Evolutionary conservation across 2,329 filamentous ascomycete species (phyloP).

Genomic region (Exophiala phaeomuriformis): DNA sequence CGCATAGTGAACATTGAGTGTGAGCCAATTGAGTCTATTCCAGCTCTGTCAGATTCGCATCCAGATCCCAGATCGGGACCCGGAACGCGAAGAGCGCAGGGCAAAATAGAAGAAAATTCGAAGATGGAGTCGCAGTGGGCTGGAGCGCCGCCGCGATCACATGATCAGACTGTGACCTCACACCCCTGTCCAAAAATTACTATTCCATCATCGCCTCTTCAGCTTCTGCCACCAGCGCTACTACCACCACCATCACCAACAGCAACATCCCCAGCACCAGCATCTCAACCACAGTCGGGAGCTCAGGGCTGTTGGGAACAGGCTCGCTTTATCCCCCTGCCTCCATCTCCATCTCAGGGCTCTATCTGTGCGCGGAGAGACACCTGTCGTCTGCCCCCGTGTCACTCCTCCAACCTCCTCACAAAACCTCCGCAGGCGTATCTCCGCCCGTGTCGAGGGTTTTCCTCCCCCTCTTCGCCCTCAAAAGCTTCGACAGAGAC

Average conservation of each 20-base stretch:
- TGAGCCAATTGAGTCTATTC: too few relatives aligned
- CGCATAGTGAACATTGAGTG: too few relatives aligned
- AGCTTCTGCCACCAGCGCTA: not conserved
- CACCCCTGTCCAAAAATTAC: not conserved
- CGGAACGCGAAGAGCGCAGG: not conserved
- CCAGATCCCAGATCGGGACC: not conserved
- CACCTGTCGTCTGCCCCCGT: not conserved
- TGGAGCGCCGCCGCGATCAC: not conserved
- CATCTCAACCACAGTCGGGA: not conserved
- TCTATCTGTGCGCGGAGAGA: not conserved
- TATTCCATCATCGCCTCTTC: not conserved
- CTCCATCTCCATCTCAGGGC: not conserved
- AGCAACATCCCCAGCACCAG: not conserved
- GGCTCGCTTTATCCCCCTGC: not conserved
- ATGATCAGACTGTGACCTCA: not conserved
- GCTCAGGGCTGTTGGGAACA: not conserved
- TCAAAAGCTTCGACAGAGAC: constrained; percentile 13
- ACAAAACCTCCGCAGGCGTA: constrained; percentile 16
- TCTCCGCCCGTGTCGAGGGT: constrained; percentile 10
- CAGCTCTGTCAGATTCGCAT: too few relatives aligned
- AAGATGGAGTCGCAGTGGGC: not conserved
- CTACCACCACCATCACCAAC: not conserved
- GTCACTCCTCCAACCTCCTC: constrained; percentile 5
- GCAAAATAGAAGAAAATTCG: not conserved
- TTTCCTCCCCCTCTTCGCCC: constrained; percentile 1